Evolutionary conservation across 192 early-diverging fungal genomes (phyloP), one percentile per base, ranked within the genome.

Genomic region (Coemansia sp.): DNA sequence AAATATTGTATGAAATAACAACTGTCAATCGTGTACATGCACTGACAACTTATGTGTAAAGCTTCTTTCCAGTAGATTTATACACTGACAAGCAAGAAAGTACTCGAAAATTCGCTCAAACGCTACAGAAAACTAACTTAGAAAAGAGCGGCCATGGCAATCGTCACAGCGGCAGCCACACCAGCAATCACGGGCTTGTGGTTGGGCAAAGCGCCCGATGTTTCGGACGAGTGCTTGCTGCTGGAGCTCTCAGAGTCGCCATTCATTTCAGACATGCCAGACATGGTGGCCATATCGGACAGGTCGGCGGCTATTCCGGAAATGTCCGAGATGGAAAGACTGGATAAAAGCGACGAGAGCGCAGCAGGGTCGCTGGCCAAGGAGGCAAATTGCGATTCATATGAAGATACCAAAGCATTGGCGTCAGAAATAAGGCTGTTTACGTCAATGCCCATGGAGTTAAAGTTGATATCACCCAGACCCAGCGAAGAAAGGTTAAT

Each of bases 111-210:
- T 36, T 3, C 13, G 13, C 13, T 4, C 7, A 36, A 36, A 6
- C 34, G 7, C 34, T 11, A 1, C 13, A 19, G 8, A 44, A 22
- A 1, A 20, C 42, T 2, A 19, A 6, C 15, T 59, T 65, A 76
- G 52, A 76, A 63, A 23, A 76, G 68, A 1, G 74, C 67, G 33
- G 53, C 61, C 41, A 40, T 28, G 10, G 47, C 50, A 19, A 45
- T 38, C 28, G 66, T 20, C 29, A 59, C 74, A 20, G 55, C 61
- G 22, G 65, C 67, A 57, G 61, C 68, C 63, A 70, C 11, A 1
- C 57, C 40, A 47, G 57, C 58, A 14, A 60, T 59, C 19, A 50
- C n/a, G 20, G 74, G 60, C 64, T 56, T 67, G 42, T 55, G 29
- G 54, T 36, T 53, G 20, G 57, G 6, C 17, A 61, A 64, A 37